phyloP scores from a whole-genome alignment of 2,329 filamentous ascomycete species.

The Escovopsis sp. region DNA sequence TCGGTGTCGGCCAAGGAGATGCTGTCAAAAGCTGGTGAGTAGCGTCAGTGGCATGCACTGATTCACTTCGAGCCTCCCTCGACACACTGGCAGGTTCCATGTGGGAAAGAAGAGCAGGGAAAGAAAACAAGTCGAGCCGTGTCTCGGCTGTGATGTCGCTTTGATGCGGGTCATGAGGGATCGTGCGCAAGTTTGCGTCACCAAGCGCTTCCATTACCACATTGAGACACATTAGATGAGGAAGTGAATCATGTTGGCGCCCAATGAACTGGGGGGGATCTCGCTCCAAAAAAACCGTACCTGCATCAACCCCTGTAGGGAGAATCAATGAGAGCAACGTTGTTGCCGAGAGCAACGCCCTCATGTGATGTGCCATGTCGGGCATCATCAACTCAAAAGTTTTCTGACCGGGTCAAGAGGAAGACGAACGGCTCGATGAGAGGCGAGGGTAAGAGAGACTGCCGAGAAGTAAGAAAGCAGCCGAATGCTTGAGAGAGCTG shows the following conservation, averaged over 20 bases:
- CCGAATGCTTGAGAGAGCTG: no score
- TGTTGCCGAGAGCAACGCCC: conserved; percentile 8
- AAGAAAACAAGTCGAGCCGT: background rate
- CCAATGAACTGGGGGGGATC: background rate
- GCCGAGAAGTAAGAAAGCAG: no score
- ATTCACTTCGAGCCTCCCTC: no score
- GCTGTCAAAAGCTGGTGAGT: background rate
- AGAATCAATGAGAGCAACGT: conserved; percentile 1
- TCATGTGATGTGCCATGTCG: conserved; percentile 5
- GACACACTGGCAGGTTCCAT: background rate
- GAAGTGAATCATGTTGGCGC: background rate
- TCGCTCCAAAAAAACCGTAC: conserved; percentile 3
- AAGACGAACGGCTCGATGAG: no score
- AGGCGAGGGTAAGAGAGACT: no score
- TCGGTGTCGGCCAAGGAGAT: no score
- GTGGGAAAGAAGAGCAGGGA: background rate
- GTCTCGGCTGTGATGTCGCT: background rate
- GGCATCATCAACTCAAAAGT: no score
- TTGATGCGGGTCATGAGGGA: background rate
- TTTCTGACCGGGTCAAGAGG: no score
- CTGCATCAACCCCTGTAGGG: conserved; percentile 6
- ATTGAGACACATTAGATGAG: background rate
- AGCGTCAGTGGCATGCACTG: background rate
- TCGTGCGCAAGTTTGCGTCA: no score
- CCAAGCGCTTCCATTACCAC: no score